These are phyloP conservation scores for Entomortierella lignicola DNA, from an alignment of 192 early-diverging fungal genomes.

Conservation along the genomic window DNA sequence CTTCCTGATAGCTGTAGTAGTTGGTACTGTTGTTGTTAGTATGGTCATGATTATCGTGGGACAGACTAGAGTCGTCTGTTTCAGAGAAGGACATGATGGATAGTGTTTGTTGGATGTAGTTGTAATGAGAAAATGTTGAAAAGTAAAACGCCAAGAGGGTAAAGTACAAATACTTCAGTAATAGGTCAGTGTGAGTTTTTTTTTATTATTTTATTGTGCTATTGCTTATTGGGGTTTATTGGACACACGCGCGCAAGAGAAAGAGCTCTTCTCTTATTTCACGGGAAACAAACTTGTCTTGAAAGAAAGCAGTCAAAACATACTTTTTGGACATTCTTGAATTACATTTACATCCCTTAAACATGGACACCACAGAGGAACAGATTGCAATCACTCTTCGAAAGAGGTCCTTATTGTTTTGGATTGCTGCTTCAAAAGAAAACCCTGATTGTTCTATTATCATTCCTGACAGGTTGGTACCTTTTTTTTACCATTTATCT, in stretches of 20 bases:
- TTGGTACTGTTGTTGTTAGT: slow-evolving; percentile 13
- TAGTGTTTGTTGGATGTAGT: neutral
- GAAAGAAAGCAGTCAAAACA: no score
- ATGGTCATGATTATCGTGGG: slow-evolving; percentile 7
- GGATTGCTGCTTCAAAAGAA: slow-evolving; percentile 53
- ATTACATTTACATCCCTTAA: neutral
- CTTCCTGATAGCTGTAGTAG: neutral
- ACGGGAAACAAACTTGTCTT: no score
- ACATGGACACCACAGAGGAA: slow-evolving; percentile 10
- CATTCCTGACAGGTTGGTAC: slow-evolving; percentile 60
- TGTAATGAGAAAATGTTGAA: neutral
- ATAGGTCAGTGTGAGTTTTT: no score
- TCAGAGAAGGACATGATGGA: slow-evolving; percentile 42
- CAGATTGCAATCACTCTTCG: slow-evolving; percentile 47
- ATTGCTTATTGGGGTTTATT: no score
- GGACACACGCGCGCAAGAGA: no score
- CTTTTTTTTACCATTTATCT: no score
- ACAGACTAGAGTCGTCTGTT: slow-evolving; percentile 12
- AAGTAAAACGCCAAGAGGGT: neutral
- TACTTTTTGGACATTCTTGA: neutral
- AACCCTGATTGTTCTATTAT: slow-evolving; percentile 30
- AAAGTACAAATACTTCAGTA: no score
- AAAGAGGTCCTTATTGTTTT: slow-evolving; percentile 60
- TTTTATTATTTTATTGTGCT: no score
- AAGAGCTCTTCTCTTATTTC: no score